Evolutionary conservation across 2,329 filamentous ascomycete species (phyloP).

Genomic region (Epichloe hybrida): DNA sequence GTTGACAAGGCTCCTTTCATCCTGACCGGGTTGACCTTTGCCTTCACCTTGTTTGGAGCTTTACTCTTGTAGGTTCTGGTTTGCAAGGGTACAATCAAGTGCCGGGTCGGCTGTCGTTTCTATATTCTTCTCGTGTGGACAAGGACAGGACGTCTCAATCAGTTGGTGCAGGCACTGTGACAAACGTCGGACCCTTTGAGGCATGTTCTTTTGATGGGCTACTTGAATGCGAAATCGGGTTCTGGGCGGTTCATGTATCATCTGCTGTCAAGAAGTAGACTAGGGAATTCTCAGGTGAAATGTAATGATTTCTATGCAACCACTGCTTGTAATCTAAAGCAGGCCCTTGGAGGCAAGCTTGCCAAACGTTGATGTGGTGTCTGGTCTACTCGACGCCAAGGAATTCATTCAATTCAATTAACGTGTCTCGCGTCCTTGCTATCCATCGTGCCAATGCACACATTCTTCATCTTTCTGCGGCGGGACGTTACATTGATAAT

Average conservation of each 20-base stretch:
- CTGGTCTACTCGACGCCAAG: no score
- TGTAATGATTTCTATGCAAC: not conserved
- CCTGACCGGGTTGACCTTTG: conserved; percentile 20
- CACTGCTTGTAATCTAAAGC: not conserved
- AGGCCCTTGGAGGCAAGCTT: no score
- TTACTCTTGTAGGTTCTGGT: conserved; percentile 23
- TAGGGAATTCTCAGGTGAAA: conserved; percentile 1
- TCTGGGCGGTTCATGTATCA: not conserved
- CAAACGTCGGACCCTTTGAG: not conserved
- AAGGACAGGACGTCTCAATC: not conserved
- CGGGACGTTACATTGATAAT: no score
- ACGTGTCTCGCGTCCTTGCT: no score
- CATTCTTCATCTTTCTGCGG: no score
- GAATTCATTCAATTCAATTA: no score
- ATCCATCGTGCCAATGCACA: no score
- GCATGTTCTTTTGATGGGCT: not conserved
- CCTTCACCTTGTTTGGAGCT: conserved; percentile 26
- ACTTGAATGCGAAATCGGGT: not conserved
- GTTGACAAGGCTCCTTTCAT: conserved; percentile 20
- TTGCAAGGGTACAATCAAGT: not conserved
- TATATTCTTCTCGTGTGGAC: conserved; percentile 4
- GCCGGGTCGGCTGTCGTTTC: not conserved
- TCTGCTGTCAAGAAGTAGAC: not conserved
- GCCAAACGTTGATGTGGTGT: no score
- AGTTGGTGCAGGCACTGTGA: conserved; percentile 3